Evolutionary conservation across 768 basidiomycete species (phyloP).

Genomic region (Rhodotorula graminis): DNA sequence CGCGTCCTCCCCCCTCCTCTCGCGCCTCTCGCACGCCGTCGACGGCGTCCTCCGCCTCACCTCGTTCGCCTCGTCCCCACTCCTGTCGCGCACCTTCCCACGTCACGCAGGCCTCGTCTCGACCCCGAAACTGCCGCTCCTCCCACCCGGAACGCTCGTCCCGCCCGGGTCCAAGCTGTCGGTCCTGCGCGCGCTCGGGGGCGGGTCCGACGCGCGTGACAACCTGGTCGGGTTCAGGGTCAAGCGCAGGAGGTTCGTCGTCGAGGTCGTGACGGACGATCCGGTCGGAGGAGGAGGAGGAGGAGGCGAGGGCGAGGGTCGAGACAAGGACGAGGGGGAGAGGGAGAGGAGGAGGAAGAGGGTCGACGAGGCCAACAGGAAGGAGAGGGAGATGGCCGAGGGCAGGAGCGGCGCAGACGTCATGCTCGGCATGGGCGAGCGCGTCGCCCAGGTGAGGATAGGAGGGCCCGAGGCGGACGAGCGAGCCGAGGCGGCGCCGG

Average conservation of each 20-base stretch:
- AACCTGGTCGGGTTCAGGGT: slow-evolving; percentile 95
- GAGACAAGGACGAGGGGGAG: slow-evolving; percentile 14
- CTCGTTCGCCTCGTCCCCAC: slow-evolving; percentile 56
- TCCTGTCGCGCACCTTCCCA: slow-evolving; percentile 67
- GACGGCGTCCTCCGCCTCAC: slow-evolving; percentile 37
- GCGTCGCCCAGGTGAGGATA: slow-evolving; percentile 5
- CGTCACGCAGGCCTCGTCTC: slow-evolving; percentile 79
- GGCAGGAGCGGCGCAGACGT: slow-evolving; percentile 20
- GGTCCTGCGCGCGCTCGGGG: slow-evolving; percentile 67
- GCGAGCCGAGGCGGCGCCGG: too few relatives aligned
- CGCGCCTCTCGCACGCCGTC: slow-evolving; percentile 33
- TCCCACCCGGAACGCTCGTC: slow-evolving; percentile 56
- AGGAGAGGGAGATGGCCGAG: slow-evolving; percentile 20
- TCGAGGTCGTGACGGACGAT: slow-evolving; percentile 76
- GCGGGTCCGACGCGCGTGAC: slow-evolving; percentile 65
- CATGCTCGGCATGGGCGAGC: neutral
- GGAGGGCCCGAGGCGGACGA: neutral
- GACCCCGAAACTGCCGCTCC: slow-evolving; percentile 64
- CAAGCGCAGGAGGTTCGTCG: slow-evolving; percentile 75
- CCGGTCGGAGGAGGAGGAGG: slow-evolving; percentile 33
- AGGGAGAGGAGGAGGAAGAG: slow-evolving; percentile 6
- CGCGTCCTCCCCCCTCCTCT: slow-evolving; percentile 29
- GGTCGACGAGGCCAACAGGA: slow-evolving; percentile 24
- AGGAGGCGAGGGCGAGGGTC: slow-evolving; percentile 11
- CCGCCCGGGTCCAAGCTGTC: slow-evolving; percentile 79